Conservation (phyloP, 1,139 yeast genomes). For the Magnusiomyces suaveolens region DNA sequence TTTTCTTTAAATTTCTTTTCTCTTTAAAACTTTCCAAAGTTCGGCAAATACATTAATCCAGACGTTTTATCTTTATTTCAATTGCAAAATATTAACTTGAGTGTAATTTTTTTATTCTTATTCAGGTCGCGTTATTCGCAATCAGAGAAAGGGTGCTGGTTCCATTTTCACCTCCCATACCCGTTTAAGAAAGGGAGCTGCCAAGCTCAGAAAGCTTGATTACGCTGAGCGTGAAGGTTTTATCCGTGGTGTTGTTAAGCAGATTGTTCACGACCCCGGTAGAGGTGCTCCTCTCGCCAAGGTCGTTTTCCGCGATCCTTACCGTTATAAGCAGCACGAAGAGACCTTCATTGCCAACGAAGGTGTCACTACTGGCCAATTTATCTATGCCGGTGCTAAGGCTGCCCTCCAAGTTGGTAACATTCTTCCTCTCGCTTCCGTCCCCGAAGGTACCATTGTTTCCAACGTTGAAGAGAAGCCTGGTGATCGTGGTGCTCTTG, state of each 20-base stretch:
- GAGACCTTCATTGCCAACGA: constrained; percentile 99
- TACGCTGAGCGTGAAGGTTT: constrained; percentile 99
- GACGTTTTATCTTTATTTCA: too few species aligned
- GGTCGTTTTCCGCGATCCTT: constrained; percentile 99
- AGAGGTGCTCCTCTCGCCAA: constrained; percentile 99
- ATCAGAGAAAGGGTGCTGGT: constrained; percentile 99
- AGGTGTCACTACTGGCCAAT: constrained; percentile 99
- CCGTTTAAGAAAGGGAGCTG: constrained; percentile 99
- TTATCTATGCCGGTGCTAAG: constrained; percentile 97
- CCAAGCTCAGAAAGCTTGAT: constrained; percentile 98
- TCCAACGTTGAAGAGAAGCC: constrained; percentile 98
- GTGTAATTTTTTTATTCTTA: not conserved
- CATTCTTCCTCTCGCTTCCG: constrained; percentile 91
- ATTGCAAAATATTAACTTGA: not conserved
- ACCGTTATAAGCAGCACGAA: constrained; percentile 95
- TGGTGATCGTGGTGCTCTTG: constrained; percentile 99
- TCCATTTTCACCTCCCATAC: constrained; percentile 99
- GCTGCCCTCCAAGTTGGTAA: constrained; percentile 97
- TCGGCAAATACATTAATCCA: too few species aligned
- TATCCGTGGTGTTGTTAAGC: constrained; percentile 98
- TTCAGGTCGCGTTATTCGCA: constrained; percentile 99
- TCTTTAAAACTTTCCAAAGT: too few species aligned
- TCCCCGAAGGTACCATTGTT: constrained; percentile 99
- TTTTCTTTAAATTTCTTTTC: too few species aligned
- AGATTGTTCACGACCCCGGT: constrained; percentile 98